Percentiles rank a stretch among this genome's conserved stretches.
These are phyloP conservation scores for Penicillium argentinense DNA, from an alignment of 495 filamentous ascomycete genomes.

Conservation along the genomic window DNA sequence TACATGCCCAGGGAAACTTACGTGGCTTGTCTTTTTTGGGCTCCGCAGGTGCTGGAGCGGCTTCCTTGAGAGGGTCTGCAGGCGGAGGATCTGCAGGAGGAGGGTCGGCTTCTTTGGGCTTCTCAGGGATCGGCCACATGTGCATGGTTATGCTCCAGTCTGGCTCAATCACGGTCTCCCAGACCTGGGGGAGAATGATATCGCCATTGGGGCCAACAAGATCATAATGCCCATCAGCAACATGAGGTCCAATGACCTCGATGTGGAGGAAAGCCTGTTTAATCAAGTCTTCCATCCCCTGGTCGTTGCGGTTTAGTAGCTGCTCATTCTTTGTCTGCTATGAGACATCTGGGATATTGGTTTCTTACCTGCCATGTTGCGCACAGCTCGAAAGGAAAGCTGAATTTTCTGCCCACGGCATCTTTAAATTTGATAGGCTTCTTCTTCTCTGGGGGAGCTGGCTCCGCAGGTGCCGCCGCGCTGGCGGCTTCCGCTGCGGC, in stretches of 20 bases:
- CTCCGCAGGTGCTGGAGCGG: conserved; percentile 17
- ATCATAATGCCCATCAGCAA: conserved; percentile 83
- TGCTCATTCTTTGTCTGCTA: not conserved
- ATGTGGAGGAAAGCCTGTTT: conserved; percentile 86
- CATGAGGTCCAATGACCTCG: conserved; percentile 77
- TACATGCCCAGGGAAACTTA: conserved; percentile 13
- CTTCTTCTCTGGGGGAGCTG: conserved; percentile 48
- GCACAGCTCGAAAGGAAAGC: conserved; percentile 78
- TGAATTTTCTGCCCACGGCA: conserved; percentile 82
- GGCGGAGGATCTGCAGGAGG: conserved; percentile 20
- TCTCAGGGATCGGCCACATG: conserved; percentile 89
- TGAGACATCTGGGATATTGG: not conserved
- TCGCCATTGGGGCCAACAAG: conserved; percentile 79
- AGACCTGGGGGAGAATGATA: conserved; percentile 84
- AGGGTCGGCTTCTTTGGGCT: conserved; percentile 45
- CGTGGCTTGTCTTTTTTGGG: conserved; percentile 40
- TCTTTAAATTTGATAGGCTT: conserved; percentile 81
- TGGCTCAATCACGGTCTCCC: conserved; percentile 82
- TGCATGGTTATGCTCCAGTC: conserved; percentile 93
- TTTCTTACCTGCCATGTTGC: conserved; percentile 73
- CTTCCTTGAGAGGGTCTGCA: conserved; percentile 21
- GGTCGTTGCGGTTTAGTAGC: conserved; percentile 14
- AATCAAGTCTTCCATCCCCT: conserved; percentile 87
- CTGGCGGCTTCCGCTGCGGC: conserved; percentile 21
- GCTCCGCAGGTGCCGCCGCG: conserved; percentile 13